Evolutionary conservation across 78 protist genomes (phyloP), one percentile per base, ranked within the genome.

Genomic region (Dictyostelium firmibasis): DNA sequence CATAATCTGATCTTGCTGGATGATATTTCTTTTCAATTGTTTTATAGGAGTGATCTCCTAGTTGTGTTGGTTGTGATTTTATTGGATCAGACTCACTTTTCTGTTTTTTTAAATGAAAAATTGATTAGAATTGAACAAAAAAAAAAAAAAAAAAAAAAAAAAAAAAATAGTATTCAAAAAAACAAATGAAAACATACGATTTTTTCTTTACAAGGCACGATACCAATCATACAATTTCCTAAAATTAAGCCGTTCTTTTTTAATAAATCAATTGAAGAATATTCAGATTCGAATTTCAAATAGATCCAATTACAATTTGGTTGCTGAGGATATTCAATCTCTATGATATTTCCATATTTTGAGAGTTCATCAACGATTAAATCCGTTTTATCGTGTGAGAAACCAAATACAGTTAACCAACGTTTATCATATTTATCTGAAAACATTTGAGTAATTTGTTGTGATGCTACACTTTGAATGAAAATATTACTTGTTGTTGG

Each of bases 401-500:
- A 88, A 38, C 93, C 93, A 88, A 88, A 88, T 9, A 88, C 47
- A 31, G 93, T 88, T 16, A 88, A 20, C 93, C 93, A 88, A 33
- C 93, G 50, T 43, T 25, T 77, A 78, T 88, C 93, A 79, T 78
- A 88, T 25, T 88, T 77, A 29, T 88, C 93, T 9, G 70, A 47
- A 50, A 74, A 77, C 44, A 86, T 31, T 38, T 43, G 77, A 3
- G 64, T n/a, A n/a, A 38, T 77, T 77, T 50, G 33, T 33, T 70
- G 69, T 70, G 50, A 6, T 72, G 38, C 38, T 33, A 83, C 62
- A 9, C 62, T 62, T 27, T 82, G 36, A 60, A 25, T 7, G 35
- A 47, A 35, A 18, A 35, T 35, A n/a, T 35, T 81, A 18, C n/a
- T 23, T 25, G 64, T 11, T 13, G 72, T 78, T 36, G 33, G n/a